These are phyloP conservation scores for Pichiaceae sp. DNA, from an alignment of 1,139 yeast species.

Conservation along the genomic window DNA sequence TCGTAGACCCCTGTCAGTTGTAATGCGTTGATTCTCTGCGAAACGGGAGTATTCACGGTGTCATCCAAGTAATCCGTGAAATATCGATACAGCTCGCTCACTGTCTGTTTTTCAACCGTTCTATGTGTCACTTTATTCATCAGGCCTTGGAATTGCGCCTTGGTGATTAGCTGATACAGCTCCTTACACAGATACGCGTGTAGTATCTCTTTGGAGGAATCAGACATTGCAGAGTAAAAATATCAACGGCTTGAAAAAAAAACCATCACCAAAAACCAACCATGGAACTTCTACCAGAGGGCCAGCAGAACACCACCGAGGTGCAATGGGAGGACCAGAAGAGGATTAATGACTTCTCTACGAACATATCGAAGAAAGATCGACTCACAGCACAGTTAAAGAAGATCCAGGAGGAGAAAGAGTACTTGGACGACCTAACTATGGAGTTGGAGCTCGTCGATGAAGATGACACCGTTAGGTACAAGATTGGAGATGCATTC, in stretches of 20 bases:
- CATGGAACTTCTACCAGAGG: constrained; percentile 44
- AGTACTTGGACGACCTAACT: constrained; percentile 78
- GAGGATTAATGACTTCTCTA: constrained; percentile 80
- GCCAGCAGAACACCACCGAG: constrained; percentile 61
- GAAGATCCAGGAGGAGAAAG: constrained; percentile 60
- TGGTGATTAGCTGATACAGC: constrained; percentile 11
- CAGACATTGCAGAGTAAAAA: not conserved
- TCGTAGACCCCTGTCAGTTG: constrained; percentile 6
- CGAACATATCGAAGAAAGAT: constrained; percentile 65
- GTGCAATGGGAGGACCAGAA: constrained; percentile 89
- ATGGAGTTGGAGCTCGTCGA: constrained; percentile 82
- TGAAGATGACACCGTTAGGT: constrained; percentile 58
- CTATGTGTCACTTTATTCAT: constrained; percentile 6
- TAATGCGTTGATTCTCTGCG: constrained; percentile 7
- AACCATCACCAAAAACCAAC: not conserved
- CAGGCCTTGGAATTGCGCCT: constrained; percentile 7
- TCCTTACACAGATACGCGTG: constrained; percentile 12
- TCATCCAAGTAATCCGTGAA: constrained; percentile 7
- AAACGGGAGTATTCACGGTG: constrained; percentile 4
- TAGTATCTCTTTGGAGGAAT: constrained; percentile 13
- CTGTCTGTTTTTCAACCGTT: constrained; percentile 3
- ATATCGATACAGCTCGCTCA: constrained; percentile 6
- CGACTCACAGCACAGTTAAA: constrained; percentile 42
- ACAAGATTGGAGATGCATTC: constrained; percentile 72
- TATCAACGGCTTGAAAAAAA: not conserved